These are phyloP conservation scores for Astragalus glycyphyllos DNA, from an alignment of 306 rosid genomes.

Conservation along the genomic window DNA sequence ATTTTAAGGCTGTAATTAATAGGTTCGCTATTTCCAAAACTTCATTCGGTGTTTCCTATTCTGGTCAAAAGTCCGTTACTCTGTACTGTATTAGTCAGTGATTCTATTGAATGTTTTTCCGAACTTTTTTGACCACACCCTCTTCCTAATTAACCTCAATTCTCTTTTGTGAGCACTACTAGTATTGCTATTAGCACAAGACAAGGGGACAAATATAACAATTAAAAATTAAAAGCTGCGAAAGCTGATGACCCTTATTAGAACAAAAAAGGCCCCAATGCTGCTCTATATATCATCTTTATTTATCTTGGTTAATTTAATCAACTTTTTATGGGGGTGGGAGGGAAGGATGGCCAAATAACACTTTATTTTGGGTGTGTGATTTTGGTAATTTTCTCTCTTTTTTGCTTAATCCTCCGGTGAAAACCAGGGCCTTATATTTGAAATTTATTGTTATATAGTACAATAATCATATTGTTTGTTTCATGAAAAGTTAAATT, in stretches of 20 bases:
- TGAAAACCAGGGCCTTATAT: too few species aligned
- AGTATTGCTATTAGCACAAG: background rate
- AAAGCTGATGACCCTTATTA: slow-evolving; percentile 9
- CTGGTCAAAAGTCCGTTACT: slow-evolving; percentile 54
- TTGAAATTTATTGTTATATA: too few species aligned
- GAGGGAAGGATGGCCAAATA: too few species aligned
- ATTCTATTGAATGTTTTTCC: slow-evolving; percentile 36
- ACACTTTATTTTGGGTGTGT: too few species aligned
- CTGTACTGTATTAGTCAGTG: slow-evolving; percentile 47
- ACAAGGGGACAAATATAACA: background rate
- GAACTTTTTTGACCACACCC: slow-evolving; percentile 38
- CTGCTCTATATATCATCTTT: background rate
- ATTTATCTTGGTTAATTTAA: too few species aligned
- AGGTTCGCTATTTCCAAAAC: slow-evolving; percentile 43
- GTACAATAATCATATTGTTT: too few species aligned
- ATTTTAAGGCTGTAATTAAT: slow-evolving; percentile 32
- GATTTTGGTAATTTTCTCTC: too few species aligned
- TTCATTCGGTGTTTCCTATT: slow-evolving; percentile 9
- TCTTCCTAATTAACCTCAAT: slow-evolving; percentile 42
- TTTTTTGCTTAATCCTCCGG: too few species aligned
- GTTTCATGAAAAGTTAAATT: too few species aligned
- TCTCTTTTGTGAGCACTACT: slow-evolving; percentile 1
- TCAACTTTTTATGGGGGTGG: too few species aligned
- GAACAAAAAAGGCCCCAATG: background rate
- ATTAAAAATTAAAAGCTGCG: slow-evolving; percentile 18